phyloP scores from a whole-genome alignment of 2,329 filamentous ascomycete species.

The Claviceps maximensis region DNA sequence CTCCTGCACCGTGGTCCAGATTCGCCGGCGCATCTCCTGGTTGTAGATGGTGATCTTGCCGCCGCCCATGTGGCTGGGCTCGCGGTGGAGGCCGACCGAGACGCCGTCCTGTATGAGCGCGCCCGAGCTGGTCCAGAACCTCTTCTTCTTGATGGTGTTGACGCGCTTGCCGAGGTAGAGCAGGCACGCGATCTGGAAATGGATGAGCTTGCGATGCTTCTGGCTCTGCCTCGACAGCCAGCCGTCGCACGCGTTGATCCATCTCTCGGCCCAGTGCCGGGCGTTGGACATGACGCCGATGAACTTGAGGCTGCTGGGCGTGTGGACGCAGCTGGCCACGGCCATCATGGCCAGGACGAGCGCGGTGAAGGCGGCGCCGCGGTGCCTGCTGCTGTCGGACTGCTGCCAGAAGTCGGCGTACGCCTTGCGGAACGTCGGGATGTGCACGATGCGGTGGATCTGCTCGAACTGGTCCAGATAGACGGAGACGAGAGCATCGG shows the following conservation, averaged over 20 bases:
- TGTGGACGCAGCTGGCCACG: slow-evolving; percentile 43
- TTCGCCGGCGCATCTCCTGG: slow-evolving; percentile 46
- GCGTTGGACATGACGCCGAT: slow-evolving; percentile 44
- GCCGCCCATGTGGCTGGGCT: slow-evolving; percentile 41
- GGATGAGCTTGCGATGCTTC: slow-evolving; percentile 46
- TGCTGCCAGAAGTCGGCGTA: slow-evolving; percentile 42
- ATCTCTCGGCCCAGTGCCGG: slow-evolving; percentile 40
- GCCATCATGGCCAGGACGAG: slow-evolving; percentile 47
- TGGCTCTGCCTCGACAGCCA: slow-evolving; percentile 45
- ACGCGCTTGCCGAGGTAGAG: slow-evolving; percentile 48
- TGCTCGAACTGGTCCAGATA: slow-evolving; percentile 44
- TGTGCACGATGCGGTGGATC: slow-evolving; percentile 43
- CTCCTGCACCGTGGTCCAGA: slow-evolving; percentile 49
- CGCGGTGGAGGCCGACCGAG: slow-evolving; percentile 44
- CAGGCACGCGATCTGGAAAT: slow-evolving; percentile 47
- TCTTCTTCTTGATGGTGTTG: slow-evolving; percentile 52
- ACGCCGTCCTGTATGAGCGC: slow-evolving; percentile 44
- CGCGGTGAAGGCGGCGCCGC: slow-evolving; percentile 41
- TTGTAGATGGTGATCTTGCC: slow-evolving; percentile 44
- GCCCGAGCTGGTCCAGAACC: slow-evolving; percentile 46
- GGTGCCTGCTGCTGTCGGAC: slow-evolving; percentile 21
- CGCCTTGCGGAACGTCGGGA: slow-evolving; percentile 43
- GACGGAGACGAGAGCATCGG: slow-evolving; percentile 34
- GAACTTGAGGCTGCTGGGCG: slow-evolving; percentile 36
- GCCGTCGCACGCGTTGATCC: slow-evolving; percentile 41